These are phyloP conservation scores for Rhynchospora tenuis DNA, from an alignment of 176 grass and related monocot species.

Conservation along the genomic window DNA sequence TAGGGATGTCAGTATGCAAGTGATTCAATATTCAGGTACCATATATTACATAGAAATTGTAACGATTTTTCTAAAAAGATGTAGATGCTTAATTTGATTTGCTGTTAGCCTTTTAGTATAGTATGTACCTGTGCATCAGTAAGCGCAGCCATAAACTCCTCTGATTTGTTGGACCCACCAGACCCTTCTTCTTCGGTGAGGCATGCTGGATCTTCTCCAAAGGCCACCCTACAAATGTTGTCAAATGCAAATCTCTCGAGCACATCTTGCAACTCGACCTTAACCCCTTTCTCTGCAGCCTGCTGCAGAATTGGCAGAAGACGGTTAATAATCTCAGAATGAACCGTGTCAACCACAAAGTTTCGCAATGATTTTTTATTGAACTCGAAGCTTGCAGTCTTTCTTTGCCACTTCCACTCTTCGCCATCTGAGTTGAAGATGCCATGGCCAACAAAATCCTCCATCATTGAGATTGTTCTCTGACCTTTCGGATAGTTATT, in stretches of 20 bases:
- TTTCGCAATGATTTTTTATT: conserved; percentile 30
- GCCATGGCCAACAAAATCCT: conserved; percentile 38
- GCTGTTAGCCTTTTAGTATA: neutral
- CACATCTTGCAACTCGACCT: conserved; percentile 30
- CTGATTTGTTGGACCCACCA: neutral
- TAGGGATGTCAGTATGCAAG: neutral
- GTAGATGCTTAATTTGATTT: neutral
- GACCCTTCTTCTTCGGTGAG: conserved; percentile 18
- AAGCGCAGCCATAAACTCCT: conserved; percentile 36
- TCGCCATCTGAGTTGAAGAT: conserved; percentile 48
- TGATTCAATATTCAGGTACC: neutral
- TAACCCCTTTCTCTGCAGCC: neutral
- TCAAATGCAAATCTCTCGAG: conserved; percentile 54
- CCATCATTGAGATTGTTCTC: conserved; percentile 8
- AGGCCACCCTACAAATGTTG: conserved; percentile 52
- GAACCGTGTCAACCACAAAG: conserved; percentile 30
- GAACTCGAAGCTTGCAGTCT: conserved; percentile 41
- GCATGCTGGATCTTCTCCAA: conserved; percentile 46
- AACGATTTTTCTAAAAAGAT: neutral
- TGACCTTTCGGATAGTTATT: conserved; percentile 33
- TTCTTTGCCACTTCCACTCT: conserved; percentile 36
- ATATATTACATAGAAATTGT: neutral
- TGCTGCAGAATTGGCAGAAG: conserved; percentile 25
- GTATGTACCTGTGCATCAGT: conserved; percentile 26
- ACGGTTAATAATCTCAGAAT: conserved; percentile 21